These are phyloP conservation scores for Cryptococcus wingfieldii DNA, from an alignment of 1,284 basidiomycete species.

Conservation along the genomic window DNA sequence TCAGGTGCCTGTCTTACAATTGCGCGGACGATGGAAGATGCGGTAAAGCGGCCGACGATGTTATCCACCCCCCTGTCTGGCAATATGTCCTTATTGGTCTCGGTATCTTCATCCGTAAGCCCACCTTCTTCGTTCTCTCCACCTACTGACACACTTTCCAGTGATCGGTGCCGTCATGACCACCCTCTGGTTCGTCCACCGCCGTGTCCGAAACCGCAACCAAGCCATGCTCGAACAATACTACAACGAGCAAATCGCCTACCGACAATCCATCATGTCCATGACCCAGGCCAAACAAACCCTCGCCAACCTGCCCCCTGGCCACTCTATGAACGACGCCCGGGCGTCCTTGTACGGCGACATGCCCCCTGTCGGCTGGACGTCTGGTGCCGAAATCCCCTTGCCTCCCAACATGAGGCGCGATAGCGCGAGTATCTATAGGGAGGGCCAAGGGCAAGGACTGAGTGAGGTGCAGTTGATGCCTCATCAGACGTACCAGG, in stretches of 20 bases:
- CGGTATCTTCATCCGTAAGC: constrained; percentile 64
- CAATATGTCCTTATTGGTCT: constrained; percentile 69
- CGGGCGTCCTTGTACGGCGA: constrained; percentile 25
- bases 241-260: constrained; percentile 71
- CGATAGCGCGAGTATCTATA: constrained; percentile 23
- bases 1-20: constrained; percentile 70
- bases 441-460: neutral
- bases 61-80: constrained; percentile 63
- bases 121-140: too few relatives aligned
- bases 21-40: constrained; percentile 61
- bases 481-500: constrained; percentile 6
- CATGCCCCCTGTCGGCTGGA: constrained; percentile 8
- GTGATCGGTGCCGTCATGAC: constrained; percentile 67
- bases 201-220: constrained; percentile 65
- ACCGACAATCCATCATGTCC: constrained; percentile 49
- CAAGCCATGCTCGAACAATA: constrained; percentile 76
- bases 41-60: constrained; percentile 58
- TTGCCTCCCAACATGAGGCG: constrained; percentile 38
- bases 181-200: constrained; percentile 65
- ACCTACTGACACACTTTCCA: constrained; percentile 27
- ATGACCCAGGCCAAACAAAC: constrained; percentile 47
- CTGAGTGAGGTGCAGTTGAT: constrained; percentile 23
- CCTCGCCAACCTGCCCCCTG: constrained; percentile 35
- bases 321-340: constrained; percentile 24
- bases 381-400: constrained; percentile 17